Percentiles rank a stretch among this genome's conserved stretches.
Evolutionary conservation across 305 asterid genomes (phyloP).

Genomic region (Andrographis paniculata): DNA sequence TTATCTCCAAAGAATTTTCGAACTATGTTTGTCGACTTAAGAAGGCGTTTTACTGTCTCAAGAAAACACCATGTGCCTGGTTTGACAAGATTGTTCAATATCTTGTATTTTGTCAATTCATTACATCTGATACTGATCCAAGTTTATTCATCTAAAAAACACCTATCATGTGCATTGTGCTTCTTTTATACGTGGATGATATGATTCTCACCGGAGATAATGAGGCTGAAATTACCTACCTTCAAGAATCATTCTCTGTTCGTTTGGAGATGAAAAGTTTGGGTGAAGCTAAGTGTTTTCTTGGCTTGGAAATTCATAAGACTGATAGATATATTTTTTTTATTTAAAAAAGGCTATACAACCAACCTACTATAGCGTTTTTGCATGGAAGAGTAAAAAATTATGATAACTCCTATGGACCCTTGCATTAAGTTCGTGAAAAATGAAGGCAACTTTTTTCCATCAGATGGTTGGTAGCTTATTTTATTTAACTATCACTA

Average conservation of each 20-base stretch:
- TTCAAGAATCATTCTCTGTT: not conserved
- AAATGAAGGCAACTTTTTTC: not conserved
- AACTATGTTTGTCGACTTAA: conserved; percentile 1
- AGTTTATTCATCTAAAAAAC: not conserved
- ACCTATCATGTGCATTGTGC: not conserved
- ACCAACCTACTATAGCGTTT: not conserved
- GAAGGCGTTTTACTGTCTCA: conserved; percentile 5
- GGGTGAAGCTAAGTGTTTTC: conserved; percentile 3
- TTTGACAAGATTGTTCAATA: conserved; percentile 5
- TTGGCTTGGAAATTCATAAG: not conserved
- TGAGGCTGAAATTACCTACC: not conserved
- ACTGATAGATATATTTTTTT: not conserved
- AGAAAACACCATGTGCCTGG: conserved; percentile 5
- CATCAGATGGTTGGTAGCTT: conserved; percentile 11
- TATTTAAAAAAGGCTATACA: not conserved
- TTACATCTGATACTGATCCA: not conserved
- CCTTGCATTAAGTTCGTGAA: not conserved
- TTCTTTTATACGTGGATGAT: conserved; percentile 3
- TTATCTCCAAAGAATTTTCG: not conserved
- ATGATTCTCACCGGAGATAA: not conserved
- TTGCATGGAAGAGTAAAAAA: not conserved
- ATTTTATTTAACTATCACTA: not conserved
- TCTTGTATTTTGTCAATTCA: not conserved
- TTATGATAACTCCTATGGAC: conserved; percentile 5
- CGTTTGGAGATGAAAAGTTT: conserved; percentile 1